phyloP scores from a whole-genome alignment of 2,329 filamentous ascomycete genomes.

The Fusarium sterilihyphosum region DNA sequence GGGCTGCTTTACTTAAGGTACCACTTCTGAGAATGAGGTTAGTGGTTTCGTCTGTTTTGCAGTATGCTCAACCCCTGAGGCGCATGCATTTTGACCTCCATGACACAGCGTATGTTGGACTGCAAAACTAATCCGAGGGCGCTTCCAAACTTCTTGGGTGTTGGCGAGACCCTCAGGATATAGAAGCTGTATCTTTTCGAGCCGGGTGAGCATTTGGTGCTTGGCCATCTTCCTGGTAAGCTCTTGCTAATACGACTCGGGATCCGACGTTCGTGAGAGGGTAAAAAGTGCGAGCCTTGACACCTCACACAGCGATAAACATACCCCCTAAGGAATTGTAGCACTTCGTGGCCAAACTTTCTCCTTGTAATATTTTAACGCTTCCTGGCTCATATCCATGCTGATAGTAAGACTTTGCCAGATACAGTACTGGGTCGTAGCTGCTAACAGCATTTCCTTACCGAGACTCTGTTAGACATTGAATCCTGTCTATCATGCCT shows the following conservation, averaged over 20 bases:
- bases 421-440: background rate
- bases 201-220: background rate
- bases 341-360: background rate
- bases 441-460: background rate
- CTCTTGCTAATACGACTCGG: conserved; percentile 3
- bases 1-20: background rate
- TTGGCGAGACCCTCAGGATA: background rate
- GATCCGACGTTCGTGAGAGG: background rate
- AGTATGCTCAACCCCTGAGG: background rate
- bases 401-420: background rate
- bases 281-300: conserved; percentile 1
- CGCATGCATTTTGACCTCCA: background rate
- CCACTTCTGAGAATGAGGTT: background rate
- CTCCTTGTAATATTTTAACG: background rate
- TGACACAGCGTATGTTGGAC: background rate
- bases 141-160: background rate
- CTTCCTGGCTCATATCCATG: background rate
- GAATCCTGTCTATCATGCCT: background rate
- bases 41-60: background rate
- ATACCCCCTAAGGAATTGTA: background rate
- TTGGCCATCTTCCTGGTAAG: background rate
- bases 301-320: background rate
- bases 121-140: background rate
- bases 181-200: background rate
- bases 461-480: background rate